Conservation (phyloP, 495 filamentous ascomycete genomes). For the Astrothelium subdiscretum region DNA sequence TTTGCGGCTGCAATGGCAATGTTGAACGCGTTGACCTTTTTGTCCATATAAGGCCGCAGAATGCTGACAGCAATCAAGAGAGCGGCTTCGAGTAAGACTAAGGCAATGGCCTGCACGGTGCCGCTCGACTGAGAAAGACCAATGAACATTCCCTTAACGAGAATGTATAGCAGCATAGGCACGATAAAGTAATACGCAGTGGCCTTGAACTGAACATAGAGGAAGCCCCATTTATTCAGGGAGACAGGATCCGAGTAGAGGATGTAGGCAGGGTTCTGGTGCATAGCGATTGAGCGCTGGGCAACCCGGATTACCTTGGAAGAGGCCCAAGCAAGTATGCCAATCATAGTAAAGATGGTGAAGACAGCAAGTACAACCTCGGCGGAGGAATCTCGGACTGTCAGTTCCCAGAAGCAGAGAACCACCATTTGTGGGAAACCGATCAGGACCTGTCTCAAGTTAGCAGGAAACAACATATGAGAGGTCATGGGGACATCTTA, state of each 20-base stretch:
- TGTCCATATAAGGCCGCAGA: slow-evolving; percentile 95
- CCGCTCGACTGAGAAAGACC: slow-evolving; percentile 64
- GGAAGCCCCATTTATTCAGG: slow-evolving; percentile 96
- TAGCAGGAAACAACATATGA: background rate
- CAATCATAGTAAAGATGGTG: slow-evolving; percentile 73
- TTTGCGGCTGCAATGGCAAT: slow-evolving; percentile 84
- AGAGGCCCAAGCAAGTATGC: slow-evolving; percentile 74
- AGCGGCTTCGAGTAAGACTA: slow-evolving; percentile 74
- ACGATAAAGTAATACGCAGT: slow-evolving; percentile 96
- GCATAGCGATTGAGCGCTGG: slow-evolving; percentile 75
- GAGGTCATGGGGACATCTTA: slow-evolving; percentile 17
- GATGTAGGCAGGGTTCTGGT: slow-evolving; percentile 95
- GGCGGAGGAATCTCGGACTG: slow-evolving; percentile 69
- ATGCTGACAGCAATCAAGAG: slow-evolving; percentile 70
- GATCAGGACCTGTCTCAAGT: slow-evolving; percentile 50
- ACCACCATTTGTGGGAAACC: slow-evolving; percentile 89
- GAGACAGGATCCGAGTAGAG: slow-evolving; percentile 87
- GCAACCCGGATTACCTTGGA: slow-evolving; percentile 84
- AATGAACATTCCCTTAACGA: slow-evolving; percentile 87
- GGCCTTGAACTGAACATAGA: slow-evolving; percentile 95
- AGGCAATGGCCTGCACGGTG: slow-evolving; percentile 70
- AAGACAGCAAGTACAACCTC: slow-evolving; percentile 82
- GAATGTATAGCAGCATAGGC: slow-evolving; percentile 63
- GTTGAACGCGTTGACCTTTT: slow-evolving; percentile 96
- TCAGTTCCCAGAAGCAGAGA: slow-evolving; percentile 92